Percentiles rank a stretch among this genome's conserved stretches.
Conservation (phyloP, 345 rosid genomes). For the Salix caprea region DNA sequence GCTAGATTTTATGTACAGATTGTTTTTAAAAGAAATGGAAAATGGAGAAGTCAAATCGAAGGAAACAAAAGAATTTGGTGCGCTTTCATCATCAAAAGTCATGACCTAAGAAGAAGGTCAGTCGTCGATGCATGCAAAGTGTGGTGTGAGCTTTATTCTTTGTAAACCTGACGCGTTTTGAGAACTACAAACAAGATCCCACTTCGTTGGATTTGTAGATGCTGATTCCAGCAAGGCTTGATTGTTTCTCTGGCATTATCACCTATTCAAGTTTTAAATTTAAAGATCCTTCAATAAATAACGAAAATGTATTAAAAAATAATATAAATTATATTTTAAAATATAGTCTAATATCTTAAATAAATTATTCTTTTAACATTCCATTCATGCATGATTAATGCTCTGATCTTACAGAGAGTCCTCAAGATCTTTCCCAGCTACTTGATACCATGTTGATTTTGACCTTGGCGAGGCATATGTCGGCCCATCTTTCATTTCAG, state of each 20-base stretch:
- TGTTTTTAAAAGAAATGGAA: background rate
- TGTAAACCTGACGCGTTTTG: background rate
- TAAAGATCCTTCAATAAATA: no score
- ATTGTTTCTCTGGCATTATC: background rate
- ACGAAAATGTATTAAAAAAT: no score
- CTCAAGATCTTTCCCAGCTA: background rate
- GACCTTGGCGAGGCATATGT: background rate
- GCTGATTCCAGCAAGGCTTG: background rate
- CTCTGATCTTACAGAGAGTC: background rate
- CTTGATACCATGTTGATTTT: background rate
- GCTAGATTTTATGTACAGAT: background rate
- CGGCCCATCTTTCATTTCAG: background rate
- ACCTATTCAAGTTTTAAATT: no score
- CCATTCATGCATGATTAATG: background rate
- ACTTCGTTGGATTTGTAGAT: background rate
- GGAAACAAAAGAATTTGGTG: constrained; percentile 32
- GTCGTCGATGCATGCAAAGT: background rate
- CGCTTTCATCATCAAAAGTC: constrained; percentile 27
- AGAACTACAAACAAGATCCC: background rate
- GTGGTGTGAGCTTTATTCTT: constrained; percentile 10
- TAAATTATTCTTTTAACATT: no score
- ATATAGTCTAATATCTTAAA: no score
- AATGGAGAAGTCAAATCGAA: constrained; percentile 9
- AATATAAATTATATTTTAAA: no score
- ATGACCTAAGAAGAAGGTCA: background rate